Conservation (phyloP, 495 filamentous ascomycete genomes). For the Lichenothelia convexa region DNA sequence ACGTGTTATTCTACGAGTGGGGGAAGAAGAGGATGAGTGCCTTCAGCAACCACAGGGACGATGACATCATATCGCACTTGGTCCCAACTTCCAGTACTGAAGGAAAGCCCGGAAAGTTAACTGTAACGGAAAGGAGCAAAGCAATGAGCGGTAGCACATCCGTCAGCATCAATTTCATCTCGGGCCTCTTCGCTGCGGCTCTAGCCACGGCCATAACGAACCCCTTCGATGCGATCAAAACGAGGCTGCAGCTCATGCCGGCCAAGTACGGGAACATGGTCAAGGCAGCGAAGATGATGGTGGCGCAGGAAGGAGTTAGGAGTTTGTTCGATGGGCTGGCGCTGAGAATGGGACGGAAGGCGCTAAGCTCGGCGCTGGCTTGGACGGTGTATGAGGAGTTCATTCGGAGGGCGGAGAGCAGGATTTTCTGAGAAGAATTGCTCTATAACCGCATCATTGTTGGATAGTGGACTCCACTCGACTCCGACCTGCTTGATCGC, state of each 20-base stretch:
- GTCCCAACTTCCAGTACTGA: too few species aligned
- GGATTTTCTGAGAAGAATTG: slow-evolving; percentile 4
- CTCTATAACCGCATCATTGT: not conserved
- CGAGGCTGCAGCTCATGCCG: slow-evolving; percentile 78
- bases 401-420: slow-evolving; percentile 53
- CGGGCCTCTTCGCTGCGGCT: slow-evolving; percentile 59
- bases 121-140: slow-evolving; percentile 3
- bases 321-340: slow-evolving; percentile 76
- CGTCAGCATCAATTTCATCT: slow-evolving; percentile 66
- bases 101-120: too few species aligned
- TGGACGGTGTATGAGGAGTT: slow-evolving; percentile 97
- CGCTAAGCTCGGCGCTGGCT: slow-evolving; percentile 72
- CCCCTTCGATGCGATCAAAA: slow-evolving; percentile 94
- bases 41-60: too few species aligned
- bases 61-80: too few species aligned
- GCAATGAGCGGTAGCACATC: slow-evolving; percentile 22
- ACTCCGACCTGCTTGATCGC: too few species aligned
- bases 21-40: slow-evolving; percentile 46
- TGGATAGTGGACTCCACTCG: not conserved
- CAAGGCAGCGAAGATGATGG: slow-evolving; percentile 53
- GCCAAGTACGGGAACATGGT: slow-evolving; percentile 70
- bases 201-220: slow-evolving; percentile 78
- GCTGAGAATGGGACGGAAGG: slow-evolving; percentile 79
- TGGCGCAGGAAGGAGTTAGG: slow-evolving; percentile 60
- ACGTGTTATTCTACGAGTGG: slow-evolving; percentile 89